Percentiles rank a stretch among this genome's conserved stretches.
Conservation (phyloP, 768 basidiomycete species). For the Lactarius vividus region DNA sequence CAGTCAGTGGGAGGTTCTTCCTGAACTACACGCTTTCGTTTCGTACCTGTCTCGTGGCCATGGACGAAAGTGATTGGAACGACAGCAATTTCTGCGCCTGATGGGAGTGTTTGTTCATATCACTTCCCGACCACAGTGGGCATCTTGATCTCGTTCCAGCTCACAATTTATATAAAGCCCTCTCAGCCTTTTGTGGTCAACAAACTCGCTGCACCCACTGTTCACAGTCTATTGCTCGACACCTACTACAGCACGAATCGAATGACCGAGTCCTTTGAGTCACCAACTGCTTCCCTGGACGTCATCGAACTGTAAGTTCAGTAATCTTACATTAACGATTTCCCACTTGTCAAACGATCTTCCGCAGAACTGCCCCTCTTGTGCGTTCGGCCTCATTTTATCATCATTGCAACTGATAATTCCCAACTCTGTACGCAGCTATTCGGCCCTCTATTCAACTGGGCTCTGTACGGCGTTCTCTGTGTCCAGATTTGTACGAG, state of each 20-base stretch:
- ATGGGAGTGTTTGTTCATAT: background rate
- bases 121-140: background rate
- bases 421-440: background rate
- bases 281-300: background rate
- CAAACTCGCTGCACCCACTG: background rate
- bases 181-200: background rate
- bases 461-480: conserved; percentile 4
- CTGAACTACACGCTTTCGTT: too few relatives aligned
- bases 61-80: too few relatives aligned
- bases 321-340: background rate
- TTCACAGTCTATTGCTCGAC: background rate
- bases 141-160: background rate
- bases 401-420: background rate
- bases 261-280: background rate
- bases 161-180: background rate
- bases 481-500: background rate
- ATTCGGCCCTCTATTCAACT: background rate
- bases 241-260: background rate
- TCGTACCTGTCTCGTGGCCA: too few relatives aligned
- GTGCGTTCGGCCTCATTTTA: background rate
- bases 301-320: background rate
- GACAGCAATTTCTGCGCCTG: too few relatives aligned
- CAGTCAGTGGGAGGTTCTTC: too few relatives aligned
- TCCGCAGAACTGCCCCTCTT: background rate
- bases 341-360: background rate